Conservation (phyloP, 2,329 filamentous ascomycete species). For the Aspergillus aculeatus region DNA sequence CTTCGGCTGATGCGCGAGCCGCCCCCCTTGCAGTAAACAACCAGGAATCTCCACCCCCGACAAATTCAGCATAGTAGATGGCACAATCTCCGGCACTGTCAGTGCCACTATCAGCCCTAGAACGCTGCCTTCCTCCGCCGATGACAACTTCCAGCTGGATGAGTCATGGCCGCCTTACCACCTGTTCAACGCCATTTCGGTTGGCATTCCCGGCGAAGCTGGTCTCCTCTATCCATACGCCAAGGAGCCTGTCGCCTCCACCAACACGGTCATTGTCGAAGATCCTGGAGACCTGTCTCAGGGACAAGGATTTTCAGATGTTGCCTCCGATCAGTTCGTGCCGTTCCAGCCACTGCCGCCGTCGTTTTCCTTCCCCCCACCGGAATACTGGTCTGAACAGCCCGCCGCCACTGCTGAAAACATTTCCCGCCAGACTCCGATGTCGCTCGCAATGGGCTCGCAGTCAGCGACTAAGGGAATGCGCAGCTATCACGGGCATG, state of each 20-base stretch:
- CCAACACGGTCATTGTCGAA: constrained; percentile 38
- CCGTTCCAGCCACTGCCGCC: constrained; percentile 32
- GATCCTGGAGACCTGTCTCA: constrained; percentile 32
- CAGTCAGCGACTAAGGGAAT: constrained; percentile 25
- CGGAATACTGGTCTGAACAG: constrained; percentile 30
- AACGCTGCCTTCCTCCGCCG: constrained; percentile 37
- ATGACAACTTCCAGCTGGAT: constrained; percentile 40
- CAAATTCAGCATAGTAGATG: constrained; percentile 33
- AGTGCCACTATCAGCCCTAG: constrained; percentile 39
- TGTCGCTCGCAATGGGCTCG: constrained; percentile 18
- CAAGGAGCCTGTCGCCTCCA: constrained; percentile 28
- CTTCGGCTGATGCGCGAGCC: constrained; percentile 9
- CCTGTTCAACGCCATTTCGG: constrained; percentile 33
- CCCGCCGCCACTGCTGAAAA: constrained; percentile 10
- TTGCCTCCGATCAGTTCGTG: constrained; percentile 30
- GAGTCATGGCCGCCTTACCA: constrained; percentile 41
- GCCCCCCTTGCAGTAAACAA: constrained; percentile 28
- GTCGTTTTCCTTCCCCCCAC: constrained; percentile 28
- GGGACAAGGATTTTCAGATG: constrained; percentile 30
- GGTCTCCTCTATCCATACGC: constrained; percentile 35
- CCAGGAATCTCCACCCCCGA: constrained; percentile 31
- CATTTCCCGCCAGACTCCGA: constrained; percentile 9
- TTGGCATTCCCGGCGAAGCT: constrained; percentile 33
- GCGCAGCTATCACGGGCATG: constrained; percentile 25
- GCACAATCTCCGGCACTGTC: constrained; percentile 28